phyloP scores from a whole-genome alignment of 208 protist species.

The Crithidia sp. region DNA sequence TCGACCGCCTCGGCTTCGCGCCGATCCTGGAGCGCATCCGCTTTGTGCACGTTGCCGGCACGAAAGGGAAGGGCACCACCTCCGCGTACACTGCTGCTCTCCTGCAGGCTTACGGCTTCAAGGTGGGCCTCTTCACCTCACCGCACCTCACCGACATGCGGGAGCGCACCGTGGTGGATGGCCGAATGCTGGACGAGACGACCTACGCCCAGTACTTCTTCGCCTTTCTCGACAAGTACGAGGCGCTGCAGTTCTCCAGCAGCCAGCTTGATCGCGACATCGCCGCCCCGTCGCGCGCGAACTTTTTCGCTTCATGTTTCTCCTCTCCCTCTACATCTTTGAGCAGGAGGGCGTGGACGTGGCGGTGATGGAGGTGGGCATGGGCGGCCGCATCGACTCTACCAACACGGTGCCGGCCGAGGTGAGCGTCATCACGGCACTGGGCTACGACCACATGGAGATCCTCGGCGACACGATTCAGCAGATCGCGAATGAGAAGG shows the following conservation, averaged over 20 bases:
- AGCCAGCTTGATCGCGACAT: conserved; percentile 63
- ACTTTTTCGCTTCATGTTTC: conserved; percentile 91
- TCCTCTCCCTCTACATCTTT: conserved; percentile 84
- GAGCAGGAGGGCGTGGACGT: conserved; percentile 86
- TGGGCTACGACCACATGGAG: conserved; percentile 94
- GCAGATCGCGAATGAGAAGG: conserved; percentile 94
- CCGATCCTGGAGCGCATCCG: conserved; percentile 93
- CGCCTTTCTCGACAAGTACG: conserved; percentile 61
- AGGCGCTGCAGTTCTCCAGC: conserved; percentile 55
- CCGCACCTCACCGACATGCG: conserved; percentile 89
- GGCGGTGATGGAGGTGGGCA: conserved; percentile 93
- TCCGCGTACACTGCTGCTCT: conserved; percentile 81
- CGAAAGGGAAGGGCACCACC: conserved; percentile 93
- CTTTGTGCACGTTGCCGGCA: conserved; percentile 93
- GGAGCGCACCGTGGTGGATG: conserved; percentile 87
- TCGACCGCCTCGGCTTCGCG: conserved; percentile 92
- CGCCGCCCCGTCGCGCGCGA: conserved; percentile 39
- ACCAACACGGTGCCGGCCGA: conserved; percentile 92
- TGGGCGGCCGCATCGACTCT: conserved; percentile 93
- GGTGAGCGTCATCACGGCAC: conserved; percentile 90
- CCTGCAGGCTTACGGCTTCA: conserved; percentile 81
- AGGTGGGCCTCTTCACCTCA: conserved; percentile 92
- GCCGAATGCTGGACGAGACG: conserved; percentile 60
- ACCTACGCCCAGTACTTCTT: conserved; percentile 84
- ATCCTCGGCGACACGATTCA: conserved; percentile 94